These are phyloP conservation scores for Capsicum chinense DNA, from an alignment of 257 asterid species.

Conservation along the genomic window DNA sequence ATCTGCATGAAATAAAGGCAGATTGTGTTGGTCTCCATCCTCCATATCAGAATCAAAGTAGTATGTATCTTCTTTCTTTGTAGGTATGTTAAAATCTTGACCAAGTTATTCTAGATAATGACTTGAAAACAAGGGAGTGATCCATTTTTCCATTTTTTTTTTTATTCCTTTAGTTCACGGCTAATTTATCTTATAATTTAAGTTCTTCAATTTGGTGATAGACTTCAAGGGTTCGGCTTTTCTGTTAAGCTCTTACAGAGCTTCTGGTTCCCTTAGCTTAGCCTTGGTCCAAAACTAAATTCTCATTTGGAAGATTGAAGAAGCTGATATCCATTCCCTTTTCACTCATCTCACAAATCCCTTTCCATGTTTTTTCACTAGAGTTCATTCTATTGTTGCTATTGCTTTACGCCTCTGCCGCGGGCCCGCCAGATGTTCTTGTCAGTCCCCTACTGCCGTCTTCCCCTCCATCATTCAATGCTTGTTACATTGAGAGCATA, in stretches of 20 bases:
- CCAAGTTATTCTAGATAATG: not conserved
- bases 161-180: not conserved
- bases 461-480: not conserved
- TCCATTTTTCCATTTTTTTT: not conserved
- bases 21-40: not conserved
- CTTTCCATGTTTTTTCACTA: not conserved
- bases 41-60: not conserved
- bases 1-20: not conserved
- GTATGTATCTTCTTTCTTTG: not conserved
- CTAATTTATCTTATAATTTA: not conserved
- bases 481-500: not conserved
- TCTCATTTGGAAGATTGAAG: not conserved
- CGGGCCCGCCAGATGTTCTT: not conserved
- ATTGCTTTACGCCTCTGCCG: not conserved
- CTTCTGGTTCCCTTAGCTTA: not conserved
- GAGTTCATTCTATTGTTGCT: not conserved
- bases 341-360: not conserved
- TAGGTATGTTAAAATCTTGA: not conserved
- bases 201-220: not conserved
- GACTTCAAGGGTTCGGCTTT: not conserved
- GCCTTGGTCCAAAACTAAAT: not conserved
- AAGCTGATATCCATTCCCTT: not conserved
- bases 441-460: not conserved
- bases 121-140: not conserved
- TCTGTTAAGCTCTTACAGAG: not conserved